Percentiles rank a stretch among this genome's conserved stretches.
phyloP scores from a whole-genome alignment of 2,329 filamentous ascomycete genomes.

The Coniochaeta hoffmannii region DNA sequence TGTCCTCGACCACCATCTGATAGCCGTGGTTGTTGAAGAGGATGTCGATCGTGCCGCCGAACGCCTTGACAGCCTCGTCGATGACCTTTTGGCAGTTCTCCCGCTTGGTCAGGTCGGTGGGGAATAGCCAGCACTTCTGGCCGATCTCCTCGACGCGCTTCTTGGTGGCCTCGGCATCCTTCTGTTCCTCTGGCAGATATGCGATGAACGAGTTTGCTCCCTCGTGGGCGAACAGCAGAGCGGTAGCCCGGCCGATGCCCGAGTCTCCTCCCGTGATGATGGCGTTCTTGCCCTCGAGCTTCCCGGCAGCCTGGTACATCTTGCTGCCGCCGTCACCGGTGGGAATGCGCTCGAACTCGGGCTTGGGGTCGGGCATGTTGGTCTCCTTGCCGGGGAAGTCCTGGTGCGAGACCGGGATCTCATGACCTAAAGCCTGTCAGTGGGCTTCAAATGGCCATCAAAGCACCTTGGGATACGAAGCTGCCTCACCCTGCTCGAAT shows the following conservation, averaged over 20 bases:
- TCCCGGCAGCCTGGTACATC: constrained; percentile 67
- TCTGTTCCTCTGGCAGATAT: constrained; percentile 68
- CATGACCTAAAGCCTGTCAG: constrained; percentile 23
- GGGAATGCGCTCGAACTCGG: constrained; percentile 58
- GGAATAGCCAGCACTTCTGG: constrained; percentile 54
- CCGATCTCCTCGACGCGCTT: constrained; percentile 60
- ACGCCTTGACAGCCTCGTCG: constrained; percentile 54
- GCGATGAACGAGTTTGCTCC: constrained; percentile 67
- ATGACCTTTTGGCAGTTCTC: constrained; percentile 65
- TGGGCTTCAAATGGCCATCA: no score
- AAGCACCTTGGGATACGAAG: no score
- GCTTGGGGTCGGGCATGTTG: constrained; percentile 45
- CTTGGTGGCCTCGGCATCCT: constrained; percentile 70
- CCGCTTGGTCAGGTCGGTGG: constrained; percentile 56
- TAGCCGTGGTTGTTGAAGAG: constrained; percentile 68
- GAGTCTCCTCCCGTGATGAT: constrained; percentile 77
- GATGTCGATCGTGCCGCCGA: constrained; percentile 63
- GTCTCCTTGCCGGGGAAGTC: constrained; percentile 34
- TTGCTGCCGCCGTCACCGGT: constrained; percentile 60
- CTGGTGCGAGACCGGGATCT: constrained; percentile 31
- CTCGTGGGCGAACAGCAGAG: constrained; percentile 74
- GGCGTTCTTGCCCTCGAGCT: constrained; percentile 67
- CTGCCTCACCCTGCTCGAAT: constrained; percentile 24
- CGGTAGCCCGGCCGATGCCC: constrained; percentile 69
- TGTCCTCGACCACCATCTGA: constrained; percentile 67